Evolutionary conservation across 2,329 filamentous ascomycete genomes (phyloP).

Genomic region (Torrubiellomyces zombiae): DNA sequence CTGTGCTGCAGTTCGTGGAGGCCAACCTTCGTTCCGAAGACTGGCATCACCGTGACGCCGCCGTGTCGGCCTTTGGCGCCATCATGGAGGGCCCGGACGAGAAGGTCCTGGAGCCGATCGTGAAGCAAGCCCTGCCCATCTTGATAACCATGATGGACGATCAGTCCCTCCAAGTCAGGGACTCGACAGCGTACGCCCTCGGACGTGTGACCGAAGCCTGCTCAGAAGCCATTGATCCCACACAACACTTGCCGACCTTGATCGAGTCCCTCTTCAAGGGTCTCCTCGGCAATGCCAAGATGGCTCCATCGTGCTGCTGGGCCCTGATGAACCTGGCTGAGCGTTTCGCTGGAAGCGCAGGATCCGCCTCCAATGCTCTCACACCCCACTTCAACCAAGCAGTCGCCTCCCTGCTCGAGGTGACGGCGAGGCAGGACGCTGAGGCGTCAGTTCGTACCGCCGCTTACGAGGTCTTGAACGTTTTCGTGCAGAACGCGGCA

Average conservation of each 20-base stretch:
- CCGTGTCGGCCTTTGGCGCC: conserved; percentile 90
- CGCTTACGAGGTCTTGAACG: conserved; percentile 90
- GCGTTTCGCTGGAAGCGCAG: conserved; percentile 76
- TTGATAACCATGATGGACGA: conserved; percentile 89
- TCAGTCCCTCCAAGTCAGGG: conserved; percentile 72
- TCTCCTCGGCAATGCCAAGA: conserved; percentile 81
- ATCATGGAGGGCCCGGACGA: conserved; percentile 98
- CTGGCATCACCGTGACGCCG: conserved; percentile 89
- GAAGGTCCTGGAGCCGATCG: conserved; percentile 77
- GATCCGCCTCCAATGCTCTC: conserved; percentile 61
- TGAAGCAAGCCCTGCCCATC: conserved; percentile 87
- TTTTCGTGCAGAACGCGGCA: conserved; percentile 82
- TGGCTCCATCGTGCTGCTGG: conserved; percentile 98
- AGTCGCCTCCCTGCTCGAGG: conserved; percentile 65
- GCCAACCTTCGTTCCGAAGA: conserved; percentile 76
- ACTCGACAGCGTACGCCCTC: conserved; percentile 89
- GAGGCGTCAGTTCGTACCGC: conserved; percentile 87
- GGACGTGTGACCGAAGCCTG: conserved; percentile 92
- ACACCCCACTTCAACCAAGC: conserved; percentile 89
- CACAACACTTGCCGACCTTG: conserved; percentile 64
- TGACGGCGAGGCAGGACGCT: conserved; percentile 67
- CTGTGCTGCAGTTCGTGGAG: conserved; percentile 85
- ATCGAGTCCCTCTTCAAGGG: conserved; percentile 83
- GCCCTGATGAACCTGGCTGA: conserved; percentile 96
- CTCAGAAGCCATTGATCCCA: conserved; percentile 77